Evolutionary conservation across 225 moss, liverwort and hornwort genomes (phyloP).

Genomic region (Antitrichia curtipendula): DNA sequence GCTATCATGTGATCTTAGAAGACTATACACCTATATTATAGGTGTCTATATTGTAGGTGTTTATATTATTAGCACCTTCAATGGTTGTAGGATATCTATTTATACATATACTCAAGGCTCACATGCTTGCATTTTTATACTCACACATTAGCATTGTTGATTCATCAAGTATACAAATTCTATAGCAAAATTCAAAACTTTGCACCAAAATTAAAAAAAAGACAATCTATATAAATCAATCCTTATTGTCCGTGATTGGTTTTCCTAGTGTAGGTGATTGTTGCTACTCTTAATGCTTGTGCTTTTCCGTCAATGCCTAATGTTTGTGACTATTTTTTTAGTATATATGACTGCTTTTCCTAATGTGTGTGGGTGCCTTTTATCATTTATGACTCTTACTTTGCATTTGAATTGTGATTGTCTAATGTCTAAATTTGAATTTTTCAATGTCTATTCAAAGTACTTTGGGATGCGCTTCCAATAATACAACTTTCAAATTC

Average conservation of each 20-base stretch:
- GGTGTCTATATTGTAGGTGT: no score
- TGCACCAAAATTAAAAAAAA: not conserved
- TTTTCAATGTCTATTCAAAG: not conserved
- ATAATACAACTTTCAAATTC: not conserved
- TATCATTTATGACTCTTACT: not conserved
- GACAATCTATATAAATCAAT: not conserved
- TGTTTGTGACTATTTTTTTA: no score
- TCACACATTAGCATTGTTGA: not conserved
- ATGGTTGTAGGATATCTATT: no score
- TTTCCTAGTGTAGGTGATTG: not conserved
- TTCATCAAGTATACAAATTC: not conserved
- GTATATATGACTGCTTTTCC: not conserved
- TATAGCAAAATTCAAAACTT: not conserved
- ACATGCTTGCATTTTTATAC: no score
- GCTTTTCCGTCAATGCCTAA: not conserved
- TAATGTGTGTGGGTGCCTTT: no score
- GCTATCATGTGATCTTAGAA: no score
- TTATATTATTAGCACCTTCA: no score
- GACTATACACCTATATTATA: no score
- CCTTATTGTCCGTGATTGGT: rapidly evolving
- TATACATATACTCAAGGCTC: no score
- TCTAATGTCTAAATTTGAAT: no score
- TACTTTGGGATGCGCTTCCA: not conserved
- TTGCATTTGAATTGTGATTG: not conserved
- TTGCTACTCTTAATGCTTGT: not conserved